Base-by-base conservation (phyloP, 345 rosid species). In the Brassica juncea region DNA sequence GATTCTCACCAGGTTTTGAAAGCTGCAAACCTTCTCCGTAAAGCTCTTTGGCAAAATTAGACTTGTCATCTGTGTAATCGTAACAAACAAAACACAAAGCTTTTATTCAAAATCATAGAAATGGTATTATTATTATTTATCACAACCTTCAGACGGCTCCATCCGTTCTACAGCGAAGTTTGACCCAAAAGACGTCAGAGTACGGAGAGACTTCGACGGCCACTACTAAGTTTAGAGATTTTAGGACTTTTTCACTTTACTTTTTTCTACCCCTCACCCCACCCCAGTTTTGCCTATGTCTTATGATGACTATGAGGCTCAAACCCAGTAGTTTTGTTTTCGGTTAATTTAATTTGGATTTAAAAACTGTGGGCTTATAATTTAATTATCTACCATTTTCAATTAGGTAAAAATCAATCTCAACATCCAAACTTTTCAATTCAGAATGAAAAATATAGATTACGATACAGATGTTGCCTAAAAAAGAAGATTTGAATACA, bases 41-140 rank as follows among this genome's bases (percentile, higher is more conserved):
- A 54, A 89, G 83, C 84, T 87, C 88, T 69, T 86, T 74, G 19
- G 91, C 87, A 67, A 89, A 23, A 80, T 73, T 77, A 12, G 65
- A 39, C 6, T 87, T 88, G 85, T 80, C 85, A 84, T 85, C 68
- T 68, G 60, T 15, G 4, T 47, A 68, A 68, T 55, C 21, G 30
- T 54, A 47, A 39, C 28, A 21, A 3, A 23, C n/a, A 58, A 9
- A 21, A 21, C 30, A 8, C 14, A 19, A 7, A 52, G 14, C 49
- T 10, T 42, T 10, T 10, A 42, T 3, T 42, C 14, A n/a, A n/a
- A 52, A 52, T 15, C 55, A 47, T 47, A 54, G 6, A 54, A 54
- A 0, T n/a, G 21, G 3, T 52, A 52, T n/a, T 2, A 52, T 52
- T 2, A 52, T 52, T n/a, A 15, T 8, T 35, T 35, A 35, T 35